Evolutionary conservation across 1,139 yeast species (phyloP), one percentile per base, ranked within the genome.

Genomic region (Debaryomyces subglobosus): DNA sequence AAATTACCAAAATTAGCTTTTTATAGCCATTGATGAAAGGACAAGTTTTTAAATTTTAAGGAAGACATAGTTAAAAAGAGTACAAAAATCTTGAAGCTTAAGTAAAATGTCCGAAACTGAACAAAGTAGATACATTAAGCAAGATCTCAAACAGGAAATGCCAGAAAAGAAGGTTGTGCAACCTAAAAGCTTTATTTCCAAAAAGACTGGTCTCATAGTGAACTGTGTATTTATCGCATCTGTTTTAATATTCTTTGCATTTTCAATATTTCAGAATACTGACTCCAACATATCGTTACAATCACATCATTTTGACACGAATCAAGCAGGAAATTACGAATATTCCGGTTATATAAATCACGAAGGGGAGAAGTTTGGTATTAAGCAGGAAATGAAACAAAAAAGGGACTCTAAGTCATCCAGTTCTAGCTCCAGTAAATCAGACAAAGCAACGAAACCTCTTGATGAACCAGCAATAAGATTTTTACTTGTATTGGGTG

Each of bases 381-480:
- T 18, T 43, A 18, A n/a, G 5, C 30, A 16, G 12, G 37, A 29
- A 15, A 10, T n/a, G 8, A 27, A 25, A 7, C n/a, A 29, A 9
- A 41, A 41, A n/a, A 40, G 43, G 13, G 45, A 35, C 29, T 24
- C 45, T 4, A 29, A 35, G 29, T 41, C 48, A 3, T 18, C 38
- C 2, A 43, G 34, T 10, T 35, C 37, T 20, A 40, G 39, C 23
- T 46, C 45, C 45, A 50, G 34, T n/a, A 38, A 42, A 15, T 5
- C 33, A 18, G 12, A 21, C 34, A 45, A 51, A 27, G 6, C 34
- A 10, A 42, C 27, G 12, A 25, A 41, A 2, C 50, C 47, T 5
- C 53, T 57, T 23, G 55, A 61, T 45, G 52, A 54, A 41, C 53
- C 63, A 16, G 64, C 60, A 5, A 54, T 64, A 15, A 49, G 67